Conservation (phyloP, 2,329 filamentous ascomycete species). For the Beauveria rudraprayagi region DNA sequence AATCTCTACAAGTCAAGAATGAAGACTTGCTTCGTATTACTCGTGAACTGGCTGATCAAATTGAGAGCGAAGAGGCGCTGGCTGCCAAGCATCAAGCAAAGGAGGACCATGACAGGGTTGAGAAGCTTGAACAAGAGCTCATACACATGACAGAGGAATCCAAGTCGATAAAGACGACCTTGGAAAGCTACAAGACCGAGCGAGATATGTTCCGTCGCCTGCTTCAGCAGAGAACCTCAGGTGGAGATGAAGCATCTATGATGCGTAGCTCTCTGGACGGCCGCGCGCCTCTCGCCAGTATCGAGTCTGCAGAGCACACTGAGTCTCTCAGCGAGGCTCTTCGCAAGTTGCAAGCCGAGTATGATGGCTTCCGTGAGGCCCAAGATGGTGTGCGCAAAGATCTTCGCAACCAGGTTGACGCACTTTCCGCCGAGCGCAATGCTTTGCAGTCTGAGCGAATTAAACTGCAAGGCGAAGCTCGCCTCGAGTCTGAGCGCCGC, state of each 20-base stretch:
- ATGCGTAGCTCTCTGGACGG: conserved; percentile 66
- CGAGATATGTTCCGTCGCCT: conserved; percentile 96
- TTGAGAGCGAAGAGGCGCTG: conserved; percentile 84
- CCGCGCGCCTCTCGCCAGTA: conserved; percentile 48
- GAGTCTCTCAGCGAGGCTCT: conserved; percentile 65
- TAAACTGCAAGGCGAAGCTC: conserved; percentile 70
- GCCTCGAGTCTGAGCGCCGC: conserved; percentile 73
- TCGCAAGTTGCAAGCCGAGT: conserved; percentile 81
- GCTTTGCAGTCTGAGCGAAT: conserved; percentile 75
- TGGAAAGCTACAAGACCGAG: conserved; percentile 90
- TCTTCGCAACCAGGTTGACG: conserved; percentile 76
- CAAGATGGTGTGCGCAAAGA: conserved; percentile 72
- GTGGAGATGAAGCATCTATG: conserved; percentile 56
- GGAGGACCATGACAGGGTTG: conserved; percentile 63
- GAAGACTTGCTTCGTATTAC: conserved; percentile 74
- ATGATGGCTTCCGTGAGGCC: conserved; percentile 83
- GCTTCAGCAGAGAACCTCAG: conserved; percentile 61
- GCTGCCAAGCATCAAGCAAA: conserved; percentile 55
- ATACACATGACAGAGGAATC: conserved; percentile 76
- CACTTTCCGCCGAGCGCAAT: conserved; percentile 73
- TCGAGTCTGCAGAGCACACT: conserved; percentile 48
- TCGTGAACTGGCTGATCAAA: conserved; percentile 74
- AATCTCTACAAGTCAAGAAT: conserved; percentile 82
- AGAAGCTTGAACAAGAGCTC: conserved; percentile 62
- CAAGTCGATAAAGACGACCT: conserved; percentile 69